A percentile compares a stretch with the other conserved stretches of the same genome.
Evolutionary conservation across 345 rosid species (phyloP).

Genomic region (Brassica carinata): DNA sequence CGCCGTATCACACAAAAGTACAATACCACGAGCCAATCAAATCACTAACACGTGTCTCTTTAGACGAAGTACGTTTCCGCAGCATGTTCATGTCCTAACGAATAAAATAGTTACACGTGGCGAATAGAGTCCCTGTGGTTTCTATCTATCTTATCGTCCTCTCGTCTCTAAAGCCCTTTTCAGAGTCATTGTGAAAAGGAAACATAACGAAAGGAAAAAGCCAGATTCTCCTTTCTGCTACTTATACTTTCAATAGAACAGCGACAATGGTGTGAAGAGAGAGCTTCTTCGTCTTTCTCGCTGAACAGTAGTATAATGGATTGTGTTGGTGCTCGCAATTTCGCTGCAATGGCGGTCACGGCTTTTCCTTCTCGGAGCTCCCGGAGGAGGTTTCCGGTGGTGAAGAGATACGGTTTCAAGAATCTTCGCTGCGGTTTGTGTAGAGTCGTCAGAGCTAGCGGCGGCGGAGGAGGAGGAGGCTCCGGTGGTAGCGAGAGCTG

Average conservation of each 20-base stretch:
- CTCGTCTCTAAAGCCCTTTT: constrained; percentile 24
- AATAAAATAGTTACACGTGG: too few species aligned
- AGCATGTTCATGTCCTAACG: too few species aligned
- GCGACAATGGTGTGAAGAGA: constrained; percentile 31
- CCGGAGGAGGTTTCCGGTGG: constrained; percentile 25
- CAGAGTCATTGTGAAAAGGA: neutral
- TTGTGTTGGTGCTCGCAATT: constrained; percentile 64
- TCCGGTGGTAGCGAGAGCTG: constrained; percentile 55
- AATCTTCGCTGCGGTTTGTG: constrained; percentile 38
- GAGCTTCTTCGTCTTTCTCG: neutral
- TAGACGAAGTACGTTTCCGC: neutral
- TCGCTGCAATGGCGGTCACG: constrained; percentile 59
- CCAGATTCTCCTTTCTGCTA: too few species aligned
- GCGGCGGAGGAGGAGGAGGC: constrained; percentile 29
- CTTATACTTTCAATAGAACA: neutral
- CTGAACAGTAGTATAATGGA: constrained; percentile 48
- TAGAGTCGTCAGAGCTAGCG: constrained; percentile 50
- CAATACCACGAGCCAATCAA: neutral
- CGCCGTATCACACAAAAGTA: neutral
- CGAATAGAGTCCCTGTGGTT: too few species aligned
- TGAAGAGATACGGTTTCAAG: constrained; percentile 26
- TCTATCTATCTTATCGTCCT: constrained; percentile 24
- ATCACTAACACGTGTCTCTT: neutral
- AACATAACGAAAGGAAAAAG: neutral
- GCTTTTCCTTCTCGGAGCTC: constrained; percentile 44